Evolutionary conservation across 768 basidiomycete genomes (phyloP), one percentile per base, ranked within the genome.

Genomic region (Leccinum disarticulatum): DNA sequence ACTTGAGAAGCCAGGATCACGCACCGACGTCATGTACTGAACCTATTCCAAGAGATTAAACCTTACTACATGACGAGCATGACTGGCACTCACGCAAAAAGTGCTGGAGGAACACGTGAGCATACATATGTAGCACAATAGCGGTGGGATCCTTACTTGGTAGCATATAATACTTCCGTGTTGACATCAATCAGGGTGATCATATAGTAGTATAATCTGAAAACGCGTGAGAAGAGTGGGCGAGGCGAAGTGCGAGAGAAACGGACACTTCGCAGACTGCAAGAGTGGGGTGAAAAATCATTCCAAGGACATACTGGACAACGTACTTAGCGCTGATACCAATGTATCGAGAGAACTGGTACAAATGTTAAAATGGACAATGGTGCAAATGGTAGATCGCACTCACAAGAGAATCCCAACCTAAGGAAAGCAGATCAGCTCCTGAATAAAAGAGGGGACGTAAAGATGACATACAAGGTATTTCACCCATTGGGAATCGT

Each of bases 201-300:
- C 33, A 73, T 50, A 48, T 68, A 72, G 46, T 72, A 61, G 59
- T 73, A 74, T 55, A 73, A 22, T 52, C 72, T 73, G 15, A 46
- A n/a, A 43, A 14, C 19, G 52, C 11, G 43, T 70, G 53, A 68
- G 56, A n/a, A 56, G 46, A 35, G 52, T n/a, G 25, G 17, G 7
- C 1, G n/a, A 19, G 17, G 7, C 1, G n/a, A 19, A 13, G 36
- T 28, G 19, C 31, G 50, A 55, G 53, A 43, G 27, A 30, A 30
- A 15, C 66, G 1, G 67, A 73, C 72, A 70, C 30, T 63, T 73
- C 52, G 22, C 64, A 70, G 54, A 74, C 72, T 73, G 51, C 25
- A 10, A 6, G 38, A 14, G 10, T 4, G 13, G 8, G 7, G 8
- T 68, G 67, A 61, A 14, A 47, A 13, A 49, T 0, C 1, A 6